phyloP scores from a whole-genome alignment of 441 rosid species.

The Capsella rubella region DNA sequence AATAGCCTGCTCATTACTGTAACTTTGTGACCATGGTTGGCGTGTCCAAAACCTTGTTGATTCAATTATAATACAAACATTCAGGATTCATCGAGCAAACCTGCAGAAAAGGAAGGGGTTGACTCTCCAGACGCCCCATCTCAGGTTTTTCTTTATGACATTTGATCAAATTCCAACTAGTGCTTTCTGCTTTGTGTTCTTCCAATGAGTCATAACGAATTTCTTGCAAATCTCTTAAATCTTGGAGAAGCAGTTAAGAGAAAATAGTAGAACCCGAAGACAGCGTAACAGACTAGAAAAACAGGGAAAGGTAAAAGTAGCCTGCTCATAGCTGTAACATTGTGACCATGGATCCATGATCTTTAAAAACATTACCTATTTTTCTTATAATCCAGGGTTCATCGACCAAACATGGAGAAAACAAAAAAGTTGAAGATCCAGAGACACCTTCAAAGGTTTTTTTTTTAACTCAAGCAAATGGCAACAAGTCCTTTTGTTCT shows the following conservation, averaged over 20 bases:
- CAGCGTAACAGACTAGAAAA: conserved; percentile 28
- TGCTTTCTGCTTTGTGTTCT: conserved; percentile 1
- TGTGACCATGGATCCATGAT: conserved; percentile 10
- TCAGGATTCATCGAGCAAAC: conserved; percentile 14
- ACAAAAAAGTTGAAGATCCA: conserved; percentile 17
- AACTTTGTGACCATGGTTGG: conserved; percentile 13
- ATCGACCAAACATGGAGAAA: conserved; percentile 14
- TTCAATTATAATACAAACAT: not conserved
- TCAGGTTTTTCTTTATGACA: conserved; percentile 26
- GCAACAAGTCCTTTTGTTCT: conserved; percentile 6
- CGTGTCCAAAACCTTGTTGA: not conserved
- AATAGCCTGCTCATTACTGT: not conserved
- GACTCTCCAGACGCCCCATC: conserved; percentile 7
- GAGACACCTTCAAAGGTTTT: conserved; percentile 33
- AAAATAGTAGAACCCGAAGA: conserved; percentile 32
- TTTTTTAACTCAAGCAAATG: not conserved
- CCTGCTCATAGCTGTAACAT: conserved; percentile 1
- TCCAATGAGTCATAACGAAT: not conserved
- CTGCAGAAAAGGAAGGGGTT: conserved; percentile 4
- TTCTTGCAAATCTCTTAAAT: conserved; percentile 3
- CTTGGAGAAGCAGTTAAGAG: conserved; percentile 28
- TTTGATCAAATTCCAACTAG: not conserved
- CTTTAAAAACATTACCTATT: not conserved
- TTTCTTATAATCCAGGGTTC: conserved; percentile 11
- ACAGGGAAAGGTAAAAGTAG: conserved; percentile 22